phyloP scores from a whole-genome alignment of 805 yeast species.

The Hanseniaspora occidentalis region DNA sequence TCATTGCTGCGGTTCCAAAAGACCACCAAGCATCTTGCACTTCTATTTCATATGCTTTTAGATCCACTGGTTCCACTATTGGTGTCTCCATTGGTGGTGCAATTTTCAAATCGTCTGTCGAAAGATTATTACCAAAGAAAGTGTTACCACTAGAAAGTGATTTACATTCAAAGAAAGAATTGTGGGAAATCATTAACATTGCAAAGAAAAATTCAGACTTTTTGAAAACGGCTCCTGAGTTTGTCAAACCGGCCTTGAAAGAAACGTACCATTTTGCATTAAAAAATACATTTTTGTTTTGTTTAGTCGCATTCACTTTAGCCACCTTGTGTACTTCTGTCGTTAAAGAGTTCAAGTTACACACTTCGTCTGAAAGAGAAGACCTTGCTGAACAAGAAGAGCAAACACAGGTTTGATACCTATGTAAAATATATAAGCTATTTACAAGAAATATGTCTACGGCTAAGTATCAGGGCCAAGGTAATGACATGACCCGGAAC shows the following conservation, averaged over 20 bases:
- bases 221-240: slow-evolving; percentile 38
- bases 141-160: slow-evolving; percentile 25
- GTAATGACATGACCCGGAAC: too few relatives aligned
- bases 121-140: slow-evolving; percentile 15
- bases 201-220: slow-evolving; percentile 49
- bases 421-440: too few relatives aligned
- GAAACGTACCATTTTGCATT: slow-evolving; percentile 40
- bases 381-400: too few relatives aligned
- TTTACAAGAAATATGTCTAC: too few relatives aligned
- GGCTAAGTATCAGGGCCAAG: too few relatives aligned
- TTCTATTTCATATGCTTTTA: slow-evolving; percentile 77
- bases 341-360: slow-evolving; percentile 47
- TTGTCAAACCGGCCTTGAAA: slow-evolving; percentile 34
- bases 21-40: slow-evolving; percentile 74
- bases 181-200: slow-evolving; percentile 32
- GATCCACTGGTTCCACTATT: slow-evolving; percentile 77
- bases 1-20: slow-evolving; percentile 61
- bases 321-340: slow-evolving; percentile 29
- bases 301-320: slow-evolving; percentile 21
- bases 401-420: too few relatives aligned
- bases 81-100: slow-evolving; percentile 65
- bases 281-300: slow-evolving; percentile 40
- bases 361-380: too few relatives aligned
- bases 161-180: slow-evolving; percentile 26
- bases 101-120: slow-evolving; percentile 39